Evolutionary conservation across 192 early-diverging fungal genomes (phyloP), one percentile per base, ranked within the genome.

Genomic region (Rhizophagus sp.): DNA sequence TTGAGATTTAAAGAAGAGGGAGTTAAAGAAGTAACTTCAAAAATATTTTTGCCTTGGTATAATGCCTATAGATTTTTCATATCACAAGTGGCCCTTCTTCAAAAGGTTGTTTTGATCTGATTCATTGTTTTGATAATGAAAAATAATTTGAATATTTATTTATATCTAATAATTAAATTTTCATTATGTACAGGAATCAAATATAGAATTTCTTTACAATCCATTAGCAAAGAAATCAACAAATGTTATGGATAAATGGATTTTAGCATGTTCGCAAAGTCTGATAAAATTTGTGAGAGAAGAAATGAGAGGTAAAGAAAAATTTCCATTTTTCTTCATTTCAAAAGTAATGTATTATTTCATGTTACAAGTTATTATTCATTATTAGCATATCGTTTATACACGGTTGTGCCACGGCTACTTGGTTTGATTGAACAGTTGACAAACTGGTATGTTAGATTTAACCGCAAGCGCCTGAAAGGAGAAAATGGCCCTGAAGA

Each of bases 381-480:
- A 17, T 62, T 24, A 34, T 12, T 25, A 79, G 78, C 94, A 34
- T 99, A 99, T 89, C 92, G 96, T 50, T 90, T 99, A 50, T 99
- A 99, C 91, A 98, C 98, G 41, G 98, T 99, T 36, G 96, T 97
- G 3, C 98, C 98, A 17, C 92, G 95, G 50, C 83, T 99, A 82
- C 85, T 99, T 74, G 85, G 87, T 79, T 88, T 97, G 79, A 94
- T 99, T 76, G 98, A 99, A 84, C 88, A 93, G 52, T 89, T 99
- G 73, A 99, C 98, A 70, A 99, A 99, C 88, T 98, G 97, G 97
- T 99, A 99, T 85, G 91, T 99, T 75, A 93, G 97, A 67, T 97
- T 98, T 89, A 99, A 99, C 91, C 95, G 98, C 75, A 94, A 93
- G 83, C 92, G 98, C 73, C 85, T 99, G 82, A 99, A 99, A 90